Percentiles rank a stretch among this genome's conserved stretches.
Conservation (phyloP, 148 eudicot species). For the Fallopia convolvulus region DNA sequence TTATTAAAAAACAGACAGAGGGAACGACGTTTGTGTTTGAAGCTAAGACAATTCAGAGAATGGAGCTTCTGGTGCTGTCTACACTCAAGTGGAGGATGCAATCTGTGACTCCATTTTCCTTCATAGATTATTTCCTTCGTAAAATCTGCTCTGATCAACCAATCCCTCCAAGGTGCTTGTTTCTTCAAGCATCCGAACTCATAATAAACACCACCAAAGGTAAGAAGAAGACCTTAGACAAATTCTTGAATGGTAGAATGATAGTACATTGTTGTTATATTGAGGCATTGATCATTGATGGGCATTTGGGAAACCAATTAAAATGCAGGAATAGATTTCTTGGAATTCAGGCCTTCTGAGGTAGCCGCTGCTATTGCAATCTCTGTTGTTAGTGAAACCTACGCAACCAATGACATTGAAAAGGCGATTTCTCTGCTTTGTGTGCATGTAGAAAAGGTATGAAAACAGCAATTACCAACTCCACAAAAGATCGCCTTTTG, state of each 20-base stretch:
- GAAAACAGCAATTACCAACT: not conserved
- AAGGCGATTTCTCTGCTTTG: conserved; percentile 38
- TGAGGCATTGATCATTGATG: not conserved
- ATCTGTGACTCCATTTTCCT: conserved; percentile 74
- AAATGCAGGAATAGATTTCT: conserved; percentile 72
- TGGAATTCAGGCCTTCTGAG: conserved; percentile 92
- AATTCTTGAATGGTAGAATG: not conserved
- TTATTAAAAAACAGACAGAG: conserved; percentile 32
- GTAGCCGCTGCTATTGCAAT: conserved; percentile 93
- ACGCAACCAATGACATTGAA: conserved; percentile 43
- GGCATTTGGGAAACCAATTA: conserved; percentile 32
- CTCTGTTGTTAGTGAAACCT: conserved; percentile 44
- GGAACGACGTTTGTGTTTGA: conserved; percentile 52
- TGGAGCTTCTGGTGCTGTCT: conserved; percentile 73
- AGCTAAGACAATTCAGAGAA: conserved; percentile 59
- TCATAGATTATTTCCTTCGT: conserved; percentile 46
- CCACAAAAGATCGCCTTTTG: not conserved
- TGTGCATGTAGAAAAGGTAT: conserved; percentile 63
- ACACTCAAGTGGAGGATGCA: conserved; percentile 91
- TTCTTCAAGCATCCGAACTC: conserved; percentile 41
- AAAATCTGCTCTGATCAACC: conserved; percentile 48
- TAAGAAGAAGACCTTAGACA: conserved; percentile 13
- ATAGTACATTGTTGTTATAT: not conserved
- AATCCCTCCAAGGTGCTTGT: conserved; percentile 29
- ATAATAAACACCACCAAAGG: conserved; percentile 53